Base-by-base conservation (phyloP, 228 moss, liverwort and hornwort species). In the Sphagnum magellanicum region DNA sequence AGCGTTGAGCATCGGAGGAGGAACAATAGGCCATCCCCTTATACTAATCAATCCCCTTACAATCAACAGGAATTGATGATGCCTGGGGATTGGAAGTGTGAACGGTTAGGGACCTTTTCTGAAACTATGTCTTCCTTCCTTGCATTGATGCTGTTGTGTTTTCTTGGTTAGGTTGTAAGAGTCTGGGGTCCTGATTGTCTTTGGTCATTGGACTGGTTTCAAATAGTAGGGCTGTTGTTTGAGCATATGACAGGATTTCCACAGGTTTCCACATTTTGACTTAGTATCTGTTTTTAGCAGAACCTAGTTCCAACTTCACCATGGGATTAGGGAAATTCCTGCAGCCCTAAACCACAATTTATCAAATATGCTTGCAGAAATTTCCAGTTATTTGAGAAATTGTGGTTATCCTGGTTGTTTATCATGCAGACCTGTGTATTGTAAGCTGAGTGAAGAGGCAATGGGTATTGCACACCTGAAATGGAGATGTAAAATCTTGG, bases 31-130 rank as follows among this genome's bases (percentile, higher is more conserved):
- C 32, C 32, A 32, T 32, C 32, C 32, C 32, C 32, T 32, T 32
- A 32, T 32, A 32, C 32, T 32, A 32, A 32, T 32, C 32, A 32
- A 32, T 32, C 32, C 32, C 32, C 32, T 32, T 32, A 32, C 32
- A 32, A 32, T 32, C 32, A 3, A 32, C 32, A 32, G 32, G 32
- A 32, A 32, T 32, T 76, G 63, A 69, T 64, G 64, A 76, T 74
- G 69, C 72, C 74, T 53, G 84, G 74, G 76, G 72, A 76, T 58
- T 84, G 84, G 84, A 78, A 14, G 67, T 84, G 84, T 67, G 72
- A 67, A 12, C 75, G 81, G 84, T 84, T 32, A 32, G 81, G 16
- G 84, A 60, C 59, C 50, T 52, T 4, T 74, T 53, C 63, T 50
- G 58, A 53, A 9, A 46, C 11, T 53, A 50, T 32, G 47, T 13